phyloP scores from a whole-genome alignment of 306 rosid genomes.

The Parietaria judaica region DNA sequence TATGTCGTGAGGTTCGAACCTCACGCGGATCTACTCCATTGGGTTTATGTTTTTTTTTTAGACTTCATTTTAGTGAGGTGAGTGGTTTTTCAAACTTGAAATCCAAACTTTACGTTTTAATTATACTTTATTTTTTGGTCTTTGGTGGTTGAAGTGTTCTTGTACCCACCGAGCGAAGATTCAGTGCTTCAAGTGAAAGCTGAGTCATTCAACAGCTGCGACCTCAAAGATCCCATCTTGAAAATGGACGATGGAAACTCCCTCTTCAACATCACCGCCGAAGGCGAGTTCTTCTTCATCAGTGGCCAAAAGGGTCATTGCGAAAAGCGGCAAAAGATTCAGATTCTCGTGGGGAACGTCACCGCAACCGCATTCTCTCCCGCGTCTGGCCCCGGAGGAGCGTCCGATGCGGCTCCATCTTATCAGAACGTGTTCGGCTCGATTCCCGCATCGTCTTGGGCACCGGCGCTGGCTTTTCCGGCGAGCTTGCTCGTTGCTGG shows the following conservation, averaged over 20 bases:
- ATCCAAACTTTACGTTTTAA: too few species aligned
- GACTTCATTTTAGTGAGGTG: too few species aligned
- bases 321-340: slow-evolving; percentile 64
- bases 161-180: slow-evolving; percentile 94
- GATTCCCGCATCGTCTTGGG: slow-evolving; percentile 53
- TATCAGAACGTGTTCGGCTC: slow-evolving; percentile 65
- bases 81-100: too few species aligned
- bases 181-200: slow-evolving; percentile 74
- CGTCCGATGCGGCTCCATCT: slow-evolving; percentile 58
- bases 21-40: neutral
- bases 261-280: slow-evolving; percentile 58
- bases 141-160: slow-evolving; percentile 27
- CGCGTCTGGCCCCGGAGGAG: slow-evolving; percentile 42
- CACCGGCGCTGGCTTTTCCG: slow-evolving; percentile 21
- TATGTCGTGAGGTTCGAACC: too few species aligned
- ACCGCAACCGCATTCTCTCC: slow-evolving; percentile 25
- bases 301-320: slow-evolving; percentile 69
- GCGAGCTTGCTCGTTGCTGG: slow-evolving; percentile 5
- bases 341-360: slow-evolving; percentile 43
- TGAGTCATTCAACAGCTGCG: slow-evolving; percentile 57
- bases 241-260: slow-evolving; percentile 78
- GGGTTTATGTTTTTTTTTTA: neutral
- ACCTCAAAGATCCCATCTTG: slow-evolving; percentile 67
- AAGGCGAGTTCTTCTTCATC: slow-evolving; percentile 66
- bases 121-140: neutral